Conservation (phyloP, 257 asterid genomes). For the Rehmannia glutinosa region DNA sequence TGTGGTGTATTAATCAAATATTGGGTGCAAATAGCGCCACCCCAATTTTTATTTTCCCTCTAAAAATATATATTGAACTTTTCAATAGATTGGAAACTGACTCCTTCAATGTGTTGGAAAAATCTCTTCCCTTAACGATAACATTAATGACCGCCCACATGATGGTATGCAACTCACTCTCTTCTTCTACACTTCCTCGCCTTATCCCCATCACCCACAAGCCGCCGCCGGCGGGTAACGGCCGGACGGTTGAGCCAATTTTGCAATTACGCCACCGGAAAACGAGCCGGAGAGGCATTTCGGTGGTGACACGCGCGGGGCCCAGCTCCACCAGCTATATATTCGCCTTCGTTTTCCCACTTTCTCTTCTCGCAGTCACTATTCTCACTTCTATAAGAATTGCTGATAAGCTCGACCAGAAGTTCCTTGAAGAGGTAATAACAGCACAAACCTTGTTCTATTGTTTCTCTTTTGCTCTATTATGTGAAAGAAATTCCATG, state of each 20-base stretch:
- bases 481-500: background rate
- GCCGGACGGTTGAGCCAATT: slow-evolving; percentile 1
- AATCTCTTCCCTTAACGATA: background rate
- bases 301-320: slow-evolving; percentile 55
- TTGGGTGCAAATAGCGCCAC: no score
- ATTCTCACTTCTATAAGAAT: slow-evolving; percentile 47
- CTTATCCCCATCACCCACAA: slow-evolving; percentile 19
- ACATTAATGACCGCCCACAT: slow-evolving; percentile 1
- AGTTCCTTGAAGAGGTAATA: slow-evolving; percentile 69
- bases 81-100: no score
- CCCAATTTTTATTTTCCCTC: no score
- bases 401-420: slow-evolving; percentile 65
- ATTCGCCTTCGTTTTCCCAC: slow-evolving; percentile 64
- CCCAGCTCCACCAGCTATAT: slow-evolving; percentile 49
- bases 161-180: slow-evolving; percentile 25
- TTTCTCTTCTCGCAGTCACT: slow-evolving; percentile 65
- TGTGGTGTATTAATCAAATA: no score
- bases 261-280: slow-evolving; percentile 8
- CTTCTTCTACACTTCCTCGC: slow-evolving; percentile 16
- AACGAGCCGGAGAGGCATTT: slow-evolving; percentile 36
- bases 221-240: slow-evolving; percentile 10
- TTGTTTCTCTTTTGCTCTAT: background rate
- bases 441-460: background rate
- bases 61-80: no score
- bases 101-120: background rate